Evolutionary conservation across 257 asterid genomes (phyloP).

Genomic region (Lavandula angustifolia): DNA sequence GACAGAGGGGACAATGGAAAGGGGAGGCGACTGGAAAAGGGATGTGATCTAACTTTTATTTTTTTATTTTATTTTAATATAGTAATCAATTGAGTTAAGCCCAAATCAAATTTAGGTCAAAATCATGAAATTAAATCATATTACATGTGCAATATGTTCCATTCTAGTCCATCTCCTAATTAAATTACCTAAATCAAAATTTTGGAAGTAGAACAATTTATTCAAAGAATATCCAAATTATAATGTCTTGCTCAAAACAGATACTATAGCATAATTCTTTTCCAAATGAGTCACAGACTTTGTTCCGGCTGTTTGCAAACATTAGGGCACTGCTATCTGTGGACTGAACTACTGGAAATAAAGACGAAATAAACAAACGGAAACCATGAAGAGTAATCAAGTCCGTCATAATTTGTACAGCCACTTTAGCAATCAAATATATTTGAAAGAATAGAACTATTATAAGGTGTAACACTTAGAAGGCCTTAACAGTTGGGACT

Average conservation of each 20-base stretch:
- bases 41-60: too few relatives aligned
- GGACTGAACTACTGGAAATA: conserved; percentile 35
- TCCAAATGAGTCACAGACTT: conserved; percentile 23
- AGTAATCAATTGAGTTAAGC: too few relatives aligned
- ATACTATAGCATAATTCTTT: conserved; percentile 29
- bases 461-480: conserved; percentile 24
- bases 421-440: conserved; percentile 43
- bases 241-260: conserved; percentile 37
- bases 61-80: too few relatives aligned
- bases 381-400: conserved; percentile 34
- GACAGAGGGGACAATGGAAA: too few relatives aligned
- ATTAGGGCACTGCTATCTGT: conserved; percentile 40
- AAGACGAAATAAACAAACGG: conserved; percentile 31
- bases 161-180: too few relatives aligned
- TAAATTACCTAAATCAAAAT: background rate
- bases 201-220: conserved; percentile 30
- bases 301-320: conserved; percentile 29
- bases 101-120: too few relatives aligned
- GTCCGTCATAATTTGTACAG: conserved; percentile 49
- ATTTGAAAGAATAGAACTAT: conserved; percentile 43
- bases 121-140: too few relatives aligned
- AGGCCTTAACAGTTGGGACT: conserved; percentile 6
- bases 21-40: too few relatives aligned
- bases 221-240: conserved; percentile 36
- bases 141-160: too few relatives aligned